A percentile compares a stretch with the other conserved stretches of the same genome.
These are phyloP conservation scores for Viola pubescens DNA, from an alignment of 441 rosid species.

Conservation along the genomic window DNA sequence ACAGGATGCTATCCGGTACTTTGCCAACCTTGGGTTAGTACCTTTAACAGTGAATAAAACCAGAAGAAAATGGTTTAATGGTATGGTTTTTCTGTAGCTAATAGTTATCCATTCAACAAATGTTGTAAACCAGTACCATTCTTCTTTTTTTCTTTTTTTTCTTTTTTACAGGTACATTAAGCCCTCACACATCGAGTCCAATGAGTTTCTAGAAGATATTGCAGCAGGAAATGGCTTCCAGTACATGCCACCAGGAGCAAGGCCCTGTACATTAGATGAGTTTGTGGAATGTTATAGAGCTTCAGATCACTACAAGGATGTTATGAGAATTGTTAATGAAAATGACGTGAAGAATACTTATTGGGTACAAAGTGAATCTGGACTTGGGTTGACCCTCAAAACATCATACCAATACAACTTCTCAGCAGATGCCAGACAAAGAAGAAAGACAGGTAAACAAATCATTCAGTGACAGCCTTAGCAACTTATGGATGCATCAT, in stretches of 20 bases:
- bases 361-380: slow-evolving; percentile 31
- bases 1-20: slow-evolving; percentile 24
- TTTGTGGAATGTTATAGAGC: slow-evolving; percentile 19
- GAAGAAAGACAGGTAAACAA: slow-evolving; percentile 21
- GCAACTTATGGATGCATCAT: neutral
- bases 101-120: neutral
- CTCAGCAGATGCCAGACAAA: slow-evolving; percentile 11
- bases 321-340: slow-evolving; percentile 19
- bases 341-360: slow-evolving; percentile 21
- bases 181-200: slow-evolving; percentile 22
- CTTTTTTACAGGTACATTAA: slow-evolving; percentile 17
- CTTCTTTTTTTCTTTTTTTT: neutral
- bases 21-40: slow-evolving; percentile 25
- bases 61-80: neutral
- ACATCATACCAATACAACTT: slow-evolving; percentile 17
- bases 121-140: neutral
- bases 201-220: slow-evolving; percentile 23
- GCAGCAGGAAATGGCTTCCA: slow-evolving; percentile 22
- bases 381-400: slow-evolving; percentile 22
- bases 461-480: neutral
- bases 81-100: neutral
- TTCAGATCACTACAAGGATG: slow-evolving; percentile 30
- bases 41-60: neutral
- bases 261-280: slow-evolving; percentile 17
- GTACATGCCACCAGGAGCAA: slow-evolving; percentile 21